phyloP scores from a whole-genome alignment of 202 grass and related monocot genomes.

The Schoenoplectus tabernaemontani region DNA sequence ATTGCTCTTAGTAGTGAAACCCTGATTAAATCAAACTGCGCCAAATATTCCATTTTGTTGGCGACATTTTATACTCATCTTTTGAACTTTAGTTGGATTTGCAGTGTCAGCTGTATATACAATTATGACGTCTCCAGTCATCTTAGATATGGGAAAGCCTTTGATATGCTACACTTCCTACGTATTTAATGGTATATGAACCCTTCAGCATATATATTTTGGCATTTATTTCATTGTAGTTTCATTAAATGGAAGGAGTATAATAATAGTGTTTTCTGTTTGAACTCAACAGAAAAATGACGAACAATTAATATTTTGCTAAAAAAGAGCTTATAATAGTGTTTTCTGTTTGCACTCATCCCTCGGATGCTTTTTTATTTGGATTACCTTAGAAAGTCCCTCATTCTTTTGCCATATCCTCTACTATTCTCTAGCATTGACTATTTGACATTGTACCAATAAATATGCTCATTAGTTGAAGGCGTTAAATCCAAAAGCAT shows the following conservation, averaged over 20 bases:
- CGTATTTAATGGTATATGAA: not conserved
- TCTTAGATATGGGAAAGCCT: not conserved
- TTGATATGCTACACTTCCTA: no score
- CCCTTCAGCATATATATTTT: constrained; percentile 4
- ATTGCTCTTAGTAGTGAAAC: not conserved
- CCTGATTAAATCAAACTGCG: not conserved
- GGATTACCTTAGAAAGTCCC: not conserved
- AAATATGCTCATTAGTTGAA: constrained; percentile 12
- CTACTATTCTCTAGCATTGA: not conserved
- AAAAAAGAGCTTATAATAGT: no score
- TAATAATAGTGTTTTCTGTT: not conserved
- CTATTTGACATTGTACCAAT: constrained; percentile 10
- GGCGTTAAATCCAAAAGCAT: constrained; percentile 11
- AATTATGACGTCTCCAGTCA: not conserved
- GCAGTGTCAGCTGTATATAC: not conserved
- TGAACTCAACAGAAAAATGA: not conserved
- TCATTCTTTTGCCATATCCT: not conserved
- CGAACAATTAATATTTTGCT: not conserved
- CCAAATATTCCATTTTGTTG: not conserved
- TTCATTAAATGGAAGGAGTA: not conserved
- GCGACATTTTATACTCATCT: not conserved
- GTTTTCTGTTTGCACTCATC: not conserved
- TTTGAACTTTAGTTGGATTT: not conserved
- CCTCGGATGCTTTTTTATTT: not conserved
- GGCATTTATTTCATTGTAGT: constrained; percentile 10